Conservation (phyloP, 169 alveolate species). For the Plasmodium falciparum region DNA sequence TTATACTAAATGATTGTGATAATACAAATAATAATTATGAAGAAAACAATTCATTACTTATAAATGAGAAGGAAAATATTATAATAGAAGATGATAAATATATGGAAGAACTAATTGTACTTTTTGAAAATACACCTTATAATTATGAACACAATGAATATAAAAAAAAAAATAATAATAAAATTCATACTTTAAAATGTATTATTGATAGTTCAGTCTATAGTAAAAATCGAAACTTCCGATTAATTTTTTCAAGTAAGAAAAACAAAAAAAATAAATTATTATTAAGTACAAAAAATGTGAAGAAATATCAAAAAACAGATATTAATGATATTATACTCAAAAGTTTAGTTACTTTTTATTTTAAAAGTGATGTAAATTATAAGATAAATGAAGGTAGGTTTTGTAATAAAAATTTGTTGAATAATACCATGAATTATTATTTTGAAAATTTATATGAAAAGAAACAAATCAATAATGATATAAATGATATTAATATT, state of each 20-base stretch:
- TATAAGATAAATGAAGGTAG: constrained; percentile 27
- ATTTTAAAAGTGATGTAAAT: constrained; percentile 15
- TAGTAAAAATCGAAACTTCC: constrained; percentile 71
- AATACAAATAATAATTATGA: too few relatives aligned
- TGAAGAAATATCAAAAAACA: constrained; percentile 37
- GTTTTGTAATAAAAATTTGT: background rate
- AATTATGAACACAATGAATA: background rate
- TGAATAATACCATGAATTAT: too few relatives aligned
- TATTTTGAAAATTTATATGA: background rate
- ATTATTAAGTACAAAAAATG: constrained; percentile 37
- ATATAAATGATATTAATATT: background rate
- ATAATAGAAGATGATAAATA: background rate
- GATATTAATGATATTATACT: constrained; percentile 35
- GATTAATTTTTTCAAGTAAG: constrained; percentile 76
- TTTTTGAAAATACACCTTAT: background rate
- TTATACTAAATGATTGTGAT: too few relatives aligned
- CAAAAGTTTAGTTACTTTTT: constrained; percentile 59
- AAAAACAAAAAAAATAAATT: constrained; percentile 66
- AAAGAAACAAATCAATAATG: background rate
- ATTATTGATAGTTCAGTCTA: constrained; percentile 72
- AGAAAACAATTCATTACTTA: background rate
- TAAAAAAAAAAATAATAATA: background rate
- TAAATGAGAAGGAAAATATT: background rate
- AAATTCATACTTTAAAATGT: constrained; percentile 36
- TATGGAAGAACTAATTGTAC: background rate